These are phyloP conservation scores for Penicillium sclerotigenum DNA, from an alignment of 2,329 filamentous ascomycete species.

Conservation along the genomic window DNA sequence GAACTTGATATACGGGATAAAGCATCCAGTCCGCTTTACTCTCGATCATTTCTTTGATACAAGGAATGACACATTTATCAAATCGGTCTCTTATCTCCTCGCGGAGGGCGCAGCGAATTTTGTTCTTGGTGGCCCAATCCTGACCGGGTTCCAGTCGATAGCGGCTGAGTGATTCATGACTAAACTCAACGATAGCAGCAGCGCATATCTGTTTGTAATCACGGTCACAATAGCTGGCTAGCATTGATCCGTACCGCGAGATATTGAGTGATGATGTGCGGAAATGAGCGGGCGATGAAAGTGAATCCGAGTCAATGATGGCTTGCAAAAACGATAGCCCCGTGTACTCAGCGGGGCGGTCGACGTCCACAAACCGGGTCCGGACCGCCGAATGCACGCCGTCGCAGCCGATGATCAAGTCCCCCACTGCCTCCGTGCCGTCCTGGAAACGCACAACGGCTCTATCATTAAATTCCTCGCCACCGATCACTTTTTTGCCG, in stretches of 20 bases:
- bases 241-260: constrained; percentile 39
- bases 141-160: constrained; percentile 30
- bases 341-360: constrained; percentile 38
- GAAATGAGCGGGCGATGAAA: constrained; percentile 36
- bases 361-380: constrained; percentile 37
- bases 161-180: constrained; percentile 25
- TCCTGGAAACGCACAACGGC: constrained; percentile 41
- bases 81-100: constrained; percentile 39
- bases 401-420: constrained; percentile 42
- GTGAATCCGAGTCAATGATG: constrained; percentile 25
- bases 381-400: constrained; percentile 42
- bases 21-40: constrained; percentile 40
- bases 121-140: constrained; percentile 34
- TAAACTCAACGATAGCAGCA: constrained; percentile 40
- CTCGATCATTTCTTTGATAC: constrained; percentile 37
- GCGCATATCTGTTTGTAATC: constrained; percentile 39
- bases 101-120: constrained; percentile 36
- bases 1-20: constrained; percentile 46
- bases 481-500: constrained; percentile 40
- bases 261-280: constrained; percentile 40
- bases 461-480: constrained; percentile 32
- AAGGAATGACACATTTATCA: constrained; percentile 34
- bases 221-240: constrained; percentile 41
- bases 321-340: constrained; percentile 43
- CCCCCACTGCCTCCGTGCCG: constrained; percentile 31